Base-by-base conservation (phyloP, 306 rosid genomes). In the Vigna reflexopilosa region DNA sequence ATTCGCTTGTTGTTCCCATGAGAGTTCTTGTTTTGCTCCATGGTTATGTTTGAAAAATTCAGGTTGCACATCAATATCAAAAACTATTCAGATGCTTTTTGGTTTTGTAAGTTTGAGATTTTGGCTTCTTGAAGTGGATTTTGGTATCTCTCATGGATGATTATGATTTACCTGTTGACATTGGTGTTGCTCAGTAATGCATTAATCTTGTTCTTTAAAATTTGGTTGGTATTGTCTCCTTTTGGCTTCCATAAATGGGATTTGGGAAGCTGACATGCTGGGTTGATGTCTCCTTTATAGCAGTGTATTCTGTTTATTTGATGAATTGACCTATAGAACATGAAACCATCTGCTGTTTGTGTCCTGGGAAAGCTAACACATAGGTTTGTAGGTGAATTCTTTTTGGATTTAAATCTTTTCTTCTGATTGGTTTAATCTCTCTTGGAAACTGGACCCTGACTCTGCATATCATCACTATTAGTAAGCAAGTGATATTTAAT, bases 341-440 rank as follows among this genome's bases (percentile, higher is more conserved):
- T 47, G 26, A 50, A 76, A 49, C 14, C 34, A 5, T 50, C 3
- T 47, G 28, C 52, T 38, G 47, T 38, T 22, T 72, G 9, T 49
- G 24, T 70, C 45, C 24, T 30, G 50, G 16, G 47, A 70, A 16
- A 70, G 45, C 30, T 16, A 65, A 14, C 49, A 17, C 30, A 17
- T 40, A 65, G 70, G 70, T 16, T 7, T 62, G 22, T 62, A 13
- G 7, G 9, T 36, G 3, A 71, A 14, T 13, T 1, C 0, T 13
- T 28, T 54, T 16, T 19, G 13, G 66, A 40, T 38, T 30, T 38
- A 17, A 13, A 12, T 55, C 6, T 22, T 38, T 40, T 72, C 36
- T 72, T 72, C 38, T 75, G 47, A 62, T 30, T 75, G 50, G 14
- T 61, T 62, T 49, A 26, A 26, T 30, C 32, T 4, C 50, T 76